Percentiles rank a stretch among this genome's conserved stretches.
Evolutionary conservation across 208 protist genomes (phyloP).

Genomic region (Trypanosoma cruzi): DNA sequence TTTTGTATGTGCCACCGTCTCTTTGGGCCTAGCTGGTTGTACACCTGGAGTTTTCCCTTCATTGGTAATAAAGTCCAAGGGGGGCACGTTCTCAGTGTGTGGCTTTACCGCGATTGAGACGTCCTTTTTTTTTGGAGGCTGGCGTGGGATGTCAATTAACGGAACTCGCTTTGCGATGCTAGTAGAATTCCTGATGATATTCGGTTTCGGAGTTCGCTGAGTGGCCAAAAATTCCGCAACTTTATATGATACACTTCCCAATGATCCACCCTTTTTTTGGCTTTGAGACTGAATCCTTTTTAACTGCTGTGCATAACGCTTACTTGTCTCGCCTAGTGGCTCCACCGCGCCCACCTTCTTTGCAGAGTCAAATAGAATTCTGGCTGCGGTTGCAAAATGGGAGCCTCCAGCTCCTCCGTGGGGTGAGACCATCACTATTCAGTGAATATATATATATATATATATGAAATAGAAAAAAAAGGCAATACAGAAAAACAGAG

Average conservation of each 20-base stretch:
- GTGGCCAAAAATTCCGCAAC: conserved; percentile 83
- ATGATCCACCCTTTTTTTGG: conserved; percentile 69
- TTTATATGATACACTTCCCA: conserved; percentile 85
- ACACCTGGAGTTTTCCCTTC: conserved; percentile 4
- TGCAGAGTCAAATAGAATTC: conserved; percentile 84
- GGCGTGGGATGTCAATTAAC: conserved; percentile 56
- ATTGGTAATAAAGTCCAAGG: conserved; percentile 21
- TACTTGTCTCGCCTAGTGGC: conserved; percentile 56
- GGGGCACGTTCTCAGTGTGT: conserved; percentile 19
- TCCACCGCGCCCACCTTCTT: conserved; percentile 78
- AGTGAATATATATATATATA: neutral
- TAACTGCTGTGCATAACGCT: conserved; percentile 69
- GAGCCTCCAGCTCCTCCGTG: conserved; percentile 23
- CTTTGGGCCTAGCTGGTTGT: conserved; percentile 2
- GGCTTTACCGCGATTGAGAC: conserved; percentile 3
- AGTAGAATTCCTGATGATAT: conserved; percentile 4
- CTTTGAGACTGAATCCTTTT: conserved; percentile 84
- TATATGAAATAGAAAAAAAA: no score
- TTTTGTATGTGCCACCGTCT: neutral
- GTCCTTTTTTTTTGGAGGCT: conserved; percentile 11
- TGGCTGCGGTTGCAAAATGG: conserved; percentile 75
- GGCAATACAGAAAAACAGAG: no score
- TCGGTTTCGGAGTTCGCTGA: conserved; percentile 40
- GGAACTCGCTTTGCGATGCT: conserved; percentile 62
- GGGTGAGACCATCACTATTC: conserved; percentile 13